Conservation (phyloP, 1,284 basidiomycete species). For the Boletellus sp. region DNA sequence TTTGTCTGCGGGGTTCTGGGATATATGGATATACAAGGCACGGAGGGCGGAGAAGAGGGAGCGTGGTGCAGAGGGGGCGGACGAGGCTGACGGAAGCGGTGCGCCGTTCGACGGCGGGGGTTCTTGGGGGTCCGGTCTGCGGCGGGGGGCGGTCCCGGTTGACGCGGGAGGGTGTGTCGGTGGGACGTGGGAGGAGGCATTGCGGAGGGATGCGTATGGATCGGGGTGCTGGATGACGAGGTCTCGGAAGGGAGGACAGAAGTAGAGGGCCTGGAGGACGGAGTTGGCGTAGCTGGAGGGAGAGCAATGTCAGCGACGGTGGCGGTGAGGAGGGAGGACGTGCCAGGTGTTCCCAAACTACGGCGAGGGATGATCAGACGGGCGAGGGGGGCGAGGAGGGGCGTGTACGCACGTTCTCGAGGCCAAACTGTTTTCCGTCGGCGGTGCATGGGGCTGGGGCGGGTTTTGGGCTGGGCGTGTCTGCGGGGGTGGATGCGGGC, state of each 20-base stretch:
- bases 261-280: slow-evolving; percentile 93
- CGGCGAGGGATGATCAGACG: slow-evolving; percentile 8
- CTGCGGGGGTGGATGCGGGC: slow-evolving; percentile 21
- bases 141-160: slow-evolving; percentile 35
- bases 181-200: slow-evolving; percentile 11
- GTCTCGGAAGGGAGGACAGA: slow-evolving; percentile 77
- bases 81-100: slow-evolving; percentile 20
- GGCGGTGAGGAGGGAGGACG: slow-evolving; percentile 22
- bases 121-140: slow-evolving; percentile 44
- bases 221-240: slow-evolving; percentile 63
- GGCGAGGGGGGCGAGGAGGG: neutral
- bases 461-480: slow-evolving; percentile 31
- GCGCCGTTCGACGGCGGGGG: slow-evolving; percentile 17
- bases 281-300: slow-evolving; percentile 89
- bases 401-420: slow-evolving; percentile 79
- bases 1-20: slow-evolving; percentile 68
- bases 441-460: slow-evolving; percentile 45
- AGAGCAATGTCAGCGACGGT: slow-evolving; percentile 16
- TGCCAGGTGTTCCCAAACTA: slow-evolving; percentile 85
- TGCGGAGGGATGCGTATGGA: slow-evolving; percentile 31
- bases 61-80: slow-evolving; percentile 62
- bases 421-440: slow-evolving; percentile 81
- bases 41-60: slow-evolving; percentile 88
- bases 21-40: slow-evolving; percentile 84
- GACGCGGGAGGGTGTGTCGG: slow-evolving; percentile 22